Evolutionary conservation across 495 filamentous ascomycete species (phyloP).

Genomic region (Chaetomium cochliodes): DNA sequence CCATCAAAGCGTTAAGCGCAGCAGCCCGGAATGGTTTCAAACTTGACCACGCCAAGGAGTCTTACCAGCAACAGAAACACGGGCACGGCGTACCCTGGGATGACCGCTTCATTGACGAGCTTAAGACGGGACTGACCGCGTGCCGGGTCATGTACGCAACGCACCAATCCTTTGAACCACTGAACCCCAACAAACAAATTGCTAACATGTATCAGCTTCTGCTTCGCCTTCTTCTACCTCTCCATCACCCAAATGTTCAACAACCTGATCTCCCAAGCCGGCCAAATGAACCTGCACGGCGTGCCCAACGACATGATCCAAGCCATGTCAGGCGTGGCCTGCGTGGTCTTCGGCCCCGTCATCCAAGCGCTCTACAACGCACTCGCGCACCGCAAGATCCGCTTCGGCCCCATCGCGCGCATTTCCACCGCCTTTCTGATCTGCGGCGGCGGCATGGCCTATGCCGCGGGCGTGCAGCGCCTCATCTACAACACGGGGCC

Average conservation of each 20-base stretch:
- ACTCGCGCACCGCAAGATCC: slow-evolving; percentile 40
- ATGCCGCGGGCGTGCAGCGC: slow-evolving; percentile 49
- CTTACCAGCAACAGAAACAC: slow-evolving; percentile 40
- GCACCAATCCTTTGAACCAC: too few relatives aligned
- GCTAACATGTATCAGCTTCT: slow-evolving; percentile 34
- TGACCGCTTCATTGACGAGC: slow-evolving; percentile 46
- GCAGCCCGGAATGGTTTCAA: slow-evolving; percentile 50
- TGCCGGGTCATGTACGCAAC: slow-evolving; percentile 46
- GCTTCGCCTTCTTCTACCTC: slow-evolving; percentile 59
- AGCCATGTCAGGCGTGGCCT: slow-evolving; percentile 34
- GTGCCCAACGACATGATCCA: slow-evolving; percentile 54
- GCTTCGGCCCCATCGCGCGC: slow-evolving; percentile 51
- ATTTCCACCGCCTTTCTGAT: slow-evolving; percentile 52
- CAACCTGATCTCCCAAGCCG: slow-evolving; percentile 50
- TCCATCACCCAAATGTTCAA: slow-evolving; percentile 51
- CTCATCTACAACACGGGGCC: slow-evolving; percentile 47
- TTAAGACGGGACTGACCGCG: slow-evolving; percentile 42
- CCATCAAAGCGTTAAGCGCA: slow-evolving; percentile 39
- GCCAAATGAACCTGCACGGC: slow-evolving; percentile 48
- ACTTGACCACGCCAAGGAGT: slow-evolving; percentile 53
- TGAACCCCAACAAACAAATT: too few relatives aligned
- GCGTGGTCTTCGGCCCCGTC: slow-evolving; percentile 47
- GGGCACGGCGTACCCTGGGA: slow-evolving; percentile 34
- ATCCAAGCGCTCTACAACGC: slow-evolving; percentile 50
- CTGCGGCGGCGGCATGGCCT: slow-evolving; percentile 47